phyloP scores from a whole-genome alignment of 2,329 filamentous ascomycete species.

The Paraphoma sp. region DNA sequence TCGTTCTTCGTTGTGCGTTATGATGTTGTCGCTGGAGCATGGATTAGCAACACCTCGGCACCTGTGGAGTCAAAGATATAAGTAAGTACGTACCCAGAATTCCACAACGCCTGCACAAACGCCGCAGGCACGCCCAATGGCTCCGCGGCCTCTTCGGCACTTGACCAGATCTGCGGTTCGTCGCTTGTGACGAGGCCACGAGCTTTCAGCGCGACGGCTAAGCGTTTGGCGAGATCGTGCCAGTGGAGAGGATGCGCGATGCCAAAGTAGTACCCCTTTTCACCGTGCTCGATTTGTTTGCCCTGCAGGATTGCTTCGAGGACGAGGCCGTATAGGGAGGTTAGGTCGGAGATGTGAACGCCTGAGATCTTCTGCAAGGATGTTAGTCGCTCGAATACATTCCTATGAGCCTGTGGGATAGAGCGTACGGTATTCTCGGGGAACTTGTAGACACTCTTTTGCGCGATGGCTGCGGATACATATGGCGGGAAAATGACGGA shows the following conservation, averaged over 20 bases:
- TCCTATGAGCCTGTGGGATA: background rate
- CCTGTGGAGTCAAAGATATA: background rate
- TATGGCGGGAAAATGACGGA: background rate
- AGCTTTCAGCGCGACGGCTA: background rate
- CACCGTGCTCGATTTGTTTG: background rate
- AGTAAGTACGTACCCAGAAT: constrained; percentile 1
- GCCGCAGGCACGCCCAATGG: constrained; percentile 1
- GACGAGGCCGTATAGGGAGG: background rate
- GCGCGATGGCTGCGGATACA: background rate
- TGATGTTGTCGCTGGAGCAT: background rate
- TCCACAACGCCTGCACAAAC: constrained; percentile 9
- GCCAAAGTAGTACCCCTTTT: constrained; percentile 7
- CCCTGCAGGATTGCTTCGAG: background rate
- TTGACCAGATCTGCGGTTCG: constrained; percentile 2
- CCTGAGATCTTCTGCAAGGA: background rate
- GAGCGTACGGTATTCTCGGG: background rate
- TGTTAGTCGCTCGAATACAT: background rate
- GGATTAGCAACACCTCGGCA: background rate
- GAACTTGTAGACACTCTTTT: background rate
- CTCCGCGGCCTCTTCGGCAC: constrained; percentile 2
- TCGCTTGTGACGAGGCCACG: constrained; percentile 2
- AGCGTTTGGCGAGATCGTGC: background rate
- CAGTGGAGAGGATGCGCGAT: background rate
- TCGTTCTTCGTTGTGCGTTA: background rate
- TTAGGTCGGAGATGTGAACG: background rate